Percentiles rank a stretch among this genome's conserved stretches.
Evolutionary conservation across 2,329 filamentous ascomycete genomes (phyloP).

Genomic region (Neoscytalidium dimidiatum): DNA sequence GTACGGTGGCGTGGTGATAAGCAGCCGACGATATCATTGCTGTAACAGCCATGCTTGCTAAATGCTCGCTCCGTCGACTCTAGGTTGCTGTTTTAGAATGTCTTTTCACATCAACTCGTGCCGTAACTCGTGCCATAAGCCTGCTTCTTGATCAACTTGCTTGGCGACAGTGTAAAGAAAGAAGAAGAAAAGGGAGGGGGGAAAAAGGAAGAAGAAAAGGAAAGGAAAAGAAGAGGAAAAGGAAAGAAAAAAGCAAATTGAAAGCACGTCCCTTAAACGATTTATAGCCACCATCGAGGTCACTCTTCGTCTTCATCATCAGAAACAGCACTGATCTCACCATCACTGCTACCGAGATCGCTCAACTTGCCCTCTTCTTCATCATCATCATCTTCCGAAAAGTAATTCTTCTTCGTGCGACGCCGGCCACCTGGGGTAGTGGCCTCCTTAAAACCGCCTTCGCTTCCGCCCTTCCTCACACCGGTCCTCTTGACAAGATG

Average conservation of each 20-base stretch:
- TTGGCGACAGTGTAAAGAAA: no score
- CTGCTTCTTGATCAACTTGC: no score
- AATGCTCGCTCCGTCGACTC: no score
- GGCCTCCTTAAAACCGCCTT: not conserved
- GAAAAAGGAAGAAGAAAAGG: no score
- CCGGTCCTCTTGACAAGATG: constrained; percentile 62
- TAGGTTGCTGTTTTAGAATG: no score
- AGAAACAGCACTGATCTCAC: not conserved
- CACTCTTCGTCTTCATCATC: constrained; percentile 10
- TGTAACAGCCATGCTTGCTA: no score
- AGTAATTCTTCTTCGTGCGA: constrained; percentile 3
- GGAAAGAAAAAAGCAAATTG: not conserved
- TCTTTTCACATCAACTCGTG: no score
- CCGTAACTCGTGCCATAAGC: no score
- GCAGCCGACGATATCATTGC: no score
- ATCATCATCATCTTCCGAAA: not conserved
- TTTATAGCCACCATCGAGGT: not conserved
- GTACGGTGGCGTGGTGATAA: no score
- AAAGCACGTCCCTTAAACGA: no score
- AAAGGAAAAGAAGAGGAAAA: not conserved
- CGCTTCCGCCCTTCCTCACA: constrained; percentile 49
- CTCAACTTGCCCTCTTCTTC: constrained; percentile 15
- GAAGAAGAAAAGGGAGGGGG: no score
- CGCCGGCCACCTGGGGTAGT: not conserved
- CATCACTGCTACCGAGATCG: constrained; percentile 9